A percentile compares a stretch with the other conserved stretches of the same genome.
Conservation (phyloP, 2,329 filamentous ascomycete species). For the Aspergillus fumigatus region DNA sequence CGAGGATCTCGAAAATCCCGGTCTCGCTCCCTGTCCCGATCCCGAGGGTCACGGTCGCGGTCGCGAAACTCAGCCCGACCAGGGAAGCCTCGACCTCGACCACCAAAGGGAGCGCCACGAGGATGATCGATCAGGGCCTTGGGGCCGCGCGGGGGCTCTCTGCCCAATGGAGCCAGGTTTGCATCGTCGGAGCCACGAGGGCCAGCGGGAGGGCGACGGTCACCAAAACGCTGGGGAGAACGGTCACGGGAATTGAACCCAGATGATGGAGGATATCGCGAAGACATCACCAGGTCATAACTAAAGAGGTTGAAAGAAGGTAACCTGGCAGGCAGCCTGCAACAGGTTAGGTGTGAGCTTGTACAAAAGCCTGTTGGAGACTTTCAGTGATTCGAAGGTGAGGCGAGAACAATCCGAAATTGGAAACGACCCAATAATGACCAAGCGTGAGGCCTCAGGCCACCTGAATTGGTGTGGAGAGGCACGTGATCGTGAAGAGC, state of each 20-base stretch:
- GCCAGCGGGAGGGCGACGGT: slow-evolving; percentile 58
- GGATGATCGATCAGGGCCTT: slow-evolving; percentile 70
- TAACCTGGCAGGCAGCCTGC: slow-evolving; percentile 18
- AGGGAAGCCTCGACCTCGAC: slow-evolving; percentile 42
- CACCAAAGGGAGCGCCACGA: slow-evolving; percentile 46
- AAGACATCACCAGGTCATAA: slow-evolving; percentile 46
- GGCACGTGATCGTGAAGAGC: slow-evolving; percentile 21
- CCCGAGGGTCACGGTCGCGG: slow-evolving; percentile 62
- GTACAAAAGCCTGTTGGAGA: slow-evolving; percentile 32
- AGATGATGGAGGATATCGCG: slow-evolving; percentile 61
- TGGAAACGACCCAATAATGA: slow-evolving; percentile 1
- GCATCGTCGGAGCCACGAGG: slow-evolving; percentile 53
- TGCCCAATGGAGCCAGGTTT: slow-evolving; percentile 52
- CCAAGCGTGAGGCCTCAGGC: slow-evolving; percentile 1
- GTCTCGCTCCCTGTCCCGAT: slow-evolving; percentile 36
- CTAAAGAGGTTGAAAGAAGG: slow-evolving; percentile 21
- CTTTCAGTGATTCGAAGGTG: slow-evolving; percentile 14
- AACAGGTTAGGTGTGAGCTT: slow-evolving; percentile 40
- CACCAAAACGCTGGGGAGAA: slow-evolving; percentile 66
- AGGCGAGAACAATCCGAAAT: neutral
- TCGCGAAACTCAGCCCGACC: slow-evolving; percentile 32
- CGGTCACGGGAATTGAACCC: slow-evolving; percentile 62
- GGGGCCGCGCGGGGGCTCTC: slow-evolving; percentile 76
- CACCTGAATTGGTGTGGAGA: slow-evolving; percentile 15
- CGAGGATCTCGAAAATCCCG: slow-evolving; percentile 38